Percentiles rank a stretch among this genome's conserved stretches.
Conservation (phyloP, 1,139 yeast genomes). For the Wickerhamomyces sp. region DNA sequence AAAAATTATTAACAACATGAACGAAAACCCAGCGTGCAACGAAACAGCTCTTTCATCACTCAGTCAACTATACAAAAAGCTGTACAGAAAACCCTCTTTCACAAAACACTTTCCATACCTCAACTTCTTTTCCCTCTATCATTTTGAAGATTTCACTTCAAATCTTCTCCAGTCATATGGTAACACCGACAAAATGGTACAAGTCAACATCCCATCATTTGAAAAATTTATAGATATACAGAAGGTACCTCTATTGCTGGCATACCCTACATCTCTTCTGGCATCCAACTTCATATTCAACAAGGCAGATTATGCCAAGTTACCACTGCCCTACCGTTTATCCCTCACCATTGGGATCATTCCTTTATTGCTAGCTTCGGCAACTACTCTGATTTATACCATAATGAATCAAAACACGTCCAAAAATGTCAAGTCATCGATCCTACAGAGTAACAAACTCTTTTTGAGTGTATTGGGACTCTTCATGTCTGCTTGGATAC, state of each 20-base stretch:
- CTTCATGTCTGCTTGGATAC: slow-evolving; percentile 7
- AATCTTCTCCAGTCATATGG: no score
- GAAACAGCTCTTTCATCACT: no score
- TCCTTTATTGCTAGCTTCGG: slow-evolving; percentile 26
- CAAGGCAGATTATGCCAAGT: slow-evolving; percentile 3
- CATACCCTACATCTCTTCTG: slow-evolving; percentile 32
- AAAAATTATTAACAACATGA: no score
- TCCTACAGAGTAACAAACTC: slow-evolving; percentile 2
- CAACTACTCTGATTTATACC: slow-evolving; percentile 10
- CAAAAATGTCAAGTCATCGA: background rate
- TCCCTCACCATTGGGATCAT: slow-evolving; percentile 16
- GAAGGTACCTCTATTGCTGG: slow-evolving; percentile 30
- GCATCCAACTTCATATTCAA: slow-evolving; percentile 27
- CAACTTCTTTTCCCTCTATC: no score
- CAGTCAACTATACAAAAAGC: no score
- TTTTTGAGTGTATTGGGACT: slow-evolving; percentile 11
- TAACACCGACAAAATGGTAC: background rate
- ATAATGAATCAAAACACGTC: slow-evolving; percentile 5
- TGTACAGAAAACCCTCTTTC: no score
- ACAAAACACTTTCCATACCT: no score
- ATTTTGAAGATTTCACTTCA: no score
- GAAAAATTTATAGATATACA: slow-evolving; percentile 21
- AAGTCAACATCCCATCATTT: background rate
- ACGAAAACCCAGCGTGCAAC: no score
- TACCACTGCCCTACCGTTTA: background rate